A percentile compares a stretch with the other conserved stretches of the same genome.
These are phyloP conservation scores for Plasmodium malariae DNA, from an alignment of 169 alveolate genomes.

Conservation along the genomic window DNA sequence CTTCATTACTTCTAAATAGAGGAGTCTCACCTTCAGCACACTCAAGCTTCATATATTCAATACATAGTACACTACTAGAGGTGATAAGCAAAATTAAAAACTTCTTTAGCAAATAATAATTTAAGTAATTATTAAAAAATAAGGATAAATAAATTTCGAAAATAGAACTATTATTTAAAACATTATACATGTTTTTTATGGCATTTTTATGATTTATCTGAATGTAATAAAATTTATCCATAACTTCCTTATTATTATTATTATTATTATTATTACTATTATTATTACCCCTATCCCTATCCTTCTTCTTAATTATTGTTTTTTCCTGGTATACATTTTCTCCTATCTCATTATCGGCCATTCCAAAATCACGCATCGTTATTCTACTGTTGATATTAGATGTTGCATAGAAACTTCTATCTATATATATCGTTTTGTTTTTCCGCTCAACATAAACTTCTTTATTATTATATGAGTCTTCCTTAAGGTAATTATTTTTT, in stretches of 20 bases:
- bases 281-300: too few relatives aligned
- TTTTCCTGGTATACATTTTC: background rate
- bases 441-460: background rate
- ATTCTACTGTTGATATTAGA: constrained; percentile 40
- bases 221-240: background rate
- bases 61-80: constrained; percentile 11
- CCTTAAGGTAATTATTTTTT: background rate
- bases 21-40: background rate
- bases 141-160: constrained; percentile 53
- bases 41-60: constrained; percentile 24
- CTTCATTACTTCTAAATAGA: too few relatives aligned
- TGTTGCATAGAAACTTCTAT: constrained; percentile 53
- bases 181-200: background rate
- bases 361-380: constrained; percentile 24
- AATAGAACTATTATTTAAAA: background rate
- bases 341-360: constrained; percentile 16
- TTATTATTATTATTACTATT: too few relatives aligned
- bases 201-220: background rate
- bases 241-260: background rate
- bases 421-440: constrained; percentile 5
- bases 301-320: background rate
- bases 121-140: constrained; percentile 43
- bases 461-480: background rate
- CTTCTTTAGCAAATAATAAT: constrained; percentile 39
- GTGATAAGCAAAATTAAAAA: constrained; percentile 58